phyloP scores from a whole-genome alignment of 306 rosid genomes.

The Prunus davidiana region DNA sequence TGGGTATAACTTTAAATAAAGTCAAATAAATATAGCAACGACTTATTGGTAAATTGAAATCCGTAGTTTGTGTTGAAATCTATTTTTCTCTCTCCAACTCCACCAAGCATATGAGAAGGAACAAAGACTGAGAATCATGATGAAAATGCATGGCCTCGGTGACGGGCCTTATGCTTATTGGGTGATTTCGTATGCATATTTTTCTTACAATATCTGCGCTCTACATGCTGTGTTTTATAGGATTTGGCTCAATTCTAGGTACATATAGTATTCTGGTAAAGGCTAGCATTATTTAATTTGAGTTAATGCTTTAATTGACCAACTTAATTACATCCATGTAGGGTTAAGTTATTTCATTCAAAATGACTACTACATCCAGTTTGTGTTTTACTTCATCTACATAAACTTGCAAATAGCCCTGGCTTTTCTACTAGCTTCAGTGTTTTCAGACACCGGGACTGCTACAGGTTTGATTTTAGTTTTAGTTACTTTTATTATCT shows the following conservation, averaged over 20 bases:
- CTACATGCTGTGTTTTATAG: not conserved
- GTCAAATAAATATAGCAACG: too few species aligned
- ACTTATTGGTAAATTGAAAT: too few species aligned
- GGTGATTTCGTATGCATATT: too few species aligned
- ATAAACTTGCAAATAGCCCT: constrained; percentile 77
- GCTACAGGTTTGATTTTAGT: too few species aligned
- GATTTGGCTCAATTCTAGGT: constrained; percentile 79
- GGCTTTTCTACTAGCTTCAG: too few species aligned
- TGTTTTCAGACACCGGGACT: too few species aligned
- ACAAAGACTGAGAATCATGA: constrained; percentile 83
- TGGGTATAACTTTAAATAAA: too few species aligned
- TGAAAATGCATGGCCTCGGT: constrained; percentile 86
- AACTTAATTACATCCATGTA: constrained; percentile 29
- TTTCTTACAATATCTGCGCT: too few species aligned
- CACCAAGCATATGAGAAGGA: constrained; percentile 52
- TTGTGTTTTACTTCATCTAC: constrained; percentile 59
- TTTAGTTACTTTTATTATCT: too few species aligned
- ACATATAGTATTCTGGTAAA: not conserved
- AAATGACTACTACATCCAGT: constrained; percentile 79
- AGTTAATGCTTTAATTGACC: constrained; percentile 14
- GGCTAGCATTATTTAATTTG: not conserved
- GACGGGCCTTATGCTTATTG: too few species aligned
- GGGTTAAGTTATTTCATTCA: constrained; percentile 68
- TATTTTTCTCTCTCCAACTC: too few species aligned
- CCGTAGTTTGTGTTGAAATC: too few species aligned